phyloP scores from a whole-genome alignment of 2,329 filamentous ascomycete genomes.

The Neurospora sp. region DNA sequence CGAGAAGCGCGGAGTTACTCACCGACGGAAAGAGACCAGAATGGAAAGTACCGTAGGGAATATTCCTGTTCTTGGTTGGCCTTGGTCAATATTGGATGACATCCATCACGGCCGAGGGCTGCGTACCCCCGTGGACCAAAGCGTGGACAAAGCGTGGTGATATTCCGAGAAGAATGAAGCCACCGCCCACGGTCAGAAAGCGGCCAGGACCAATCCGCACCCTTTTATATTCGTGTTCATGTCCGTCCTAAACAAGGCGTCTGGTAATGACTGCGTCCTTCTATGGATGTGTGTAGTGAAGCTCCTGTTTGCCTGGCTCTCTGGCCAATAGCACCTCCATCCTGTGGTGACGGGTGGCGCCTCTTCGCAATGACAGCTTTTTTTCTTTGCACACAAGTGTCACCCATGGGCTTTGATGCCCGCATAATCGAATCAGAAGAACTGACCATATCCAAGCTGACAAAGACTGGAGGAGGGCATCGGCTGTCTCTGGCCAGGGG shows the following conservation, averaged over 20 bases:
- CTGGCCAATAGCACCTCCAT: not conserved
- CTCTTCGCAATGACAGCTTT: not conserved
- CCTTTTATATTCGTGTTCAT: not conserved
- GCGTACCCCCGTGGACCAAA: not conserved
- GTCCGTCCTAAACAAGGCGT: not conserved
- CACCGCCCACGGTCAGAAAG: not conserved
- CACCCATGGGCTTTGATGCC: not conserved
- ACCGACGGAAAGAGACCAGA: not conserved
- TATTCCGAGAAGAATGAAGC: not conserved
- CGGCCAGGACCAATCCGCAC: not conserved
- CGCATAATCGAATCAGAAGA: not conserved
- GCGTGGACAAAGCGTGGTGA: not conserved
- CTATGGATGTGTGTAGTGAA: not conserved
- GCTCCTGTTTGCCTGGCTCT: not conserved
- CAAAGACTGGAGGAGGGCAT: not conserved
- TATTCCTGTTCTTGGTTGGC: not conserved
- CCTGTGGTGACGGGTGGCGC: not conserved
- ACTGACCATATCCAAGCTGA: not conserved
- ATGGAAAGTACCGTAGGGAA: not conserved
- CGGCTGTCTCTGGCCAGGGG: not conserved
- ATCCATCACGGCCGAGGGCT: not conserved
- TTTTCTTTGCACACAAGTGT: not conserved
- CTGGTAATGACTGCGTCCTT: not conserved
- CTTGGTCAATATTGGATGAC: not conserved
- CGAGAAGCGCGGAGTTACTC: not conserved